These are phyloP conservation scores for Cardiosporidium cionae DNA, from an alignment of 169 alveolate genomes.

Conservation along the genomic window DNA sequence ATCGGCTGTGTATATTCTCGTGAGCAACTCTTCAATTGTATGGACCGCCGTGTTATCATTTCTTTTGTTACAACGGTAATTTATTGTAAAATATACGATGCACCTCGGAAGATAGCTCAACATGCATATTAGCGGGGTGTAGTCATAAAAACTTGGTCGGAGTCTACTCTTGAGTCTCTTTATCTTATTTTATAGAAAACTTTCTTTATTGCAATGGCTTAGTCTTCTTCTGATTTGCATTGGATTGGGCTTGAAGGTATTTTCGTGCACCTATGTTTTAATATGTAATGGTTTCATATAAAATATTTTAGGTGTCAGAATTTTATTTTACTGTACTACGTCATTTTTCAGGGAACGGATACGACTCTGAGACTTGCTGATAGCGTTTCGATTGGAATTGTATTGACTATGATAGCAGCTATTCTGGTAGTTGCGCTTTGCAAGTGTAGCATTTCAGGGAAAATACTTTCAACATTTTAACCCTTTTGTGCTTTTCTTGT, in stretches of 20 bases:
- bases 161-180: no score
- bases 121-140: no score
- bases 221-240: background rate
- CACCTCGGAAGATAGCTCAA: no score
- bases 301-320: background rate
- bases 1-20: no score
- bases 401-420: background rate
- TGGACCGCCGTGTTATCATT: no score
- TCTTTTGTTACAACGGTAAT: no score
- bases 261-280: background rate
- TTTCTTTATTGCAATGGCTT: background rate
- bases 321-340: background rate
- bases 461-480: background rate
- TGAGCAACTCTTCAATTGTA: no score
- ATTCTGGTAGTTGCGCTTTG: no score
- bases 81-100: no score
- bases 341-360: background rate
- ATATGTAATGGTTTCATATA: background rate
- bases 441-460: no score
- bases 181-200: background rate
- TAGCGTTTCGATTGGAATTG: background rate
- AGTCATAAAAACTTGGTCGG: no score
- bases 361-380: background rate
- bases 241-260: background rate
- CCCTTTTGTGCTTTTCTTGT: background rate